Evolutionary conservation across 2,329 filamentous ascomycete species (phyloP), one percentile per base, ranked within the genome.

Genomic region (Penicillium psychrosexuale): DNA sequence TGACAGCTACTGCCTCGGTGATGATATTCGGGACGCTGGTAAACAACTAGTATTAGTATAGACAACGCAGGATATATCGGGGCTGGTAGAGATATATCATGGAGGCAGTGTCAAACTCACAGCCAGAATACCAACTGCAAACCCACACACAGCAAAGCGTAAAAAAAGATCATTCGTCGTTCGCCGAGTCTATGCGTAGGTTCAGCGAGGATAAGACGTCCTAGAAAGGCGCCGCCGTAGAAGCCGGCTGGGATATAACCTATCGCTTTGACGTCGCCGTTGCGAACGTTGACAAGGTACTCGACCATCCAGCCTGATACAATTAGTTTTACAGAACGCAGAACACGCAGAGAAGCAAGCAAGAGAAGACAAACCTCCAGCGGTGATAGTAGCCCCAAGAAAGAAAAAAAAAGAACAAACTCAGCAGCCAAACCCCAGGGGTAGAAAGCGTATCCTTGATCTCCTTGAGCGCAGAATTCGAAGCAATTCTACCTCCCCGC

Each of bases 351-450:
- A 6, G 6, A 9, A n/a, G 11, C 1, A 7, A 7, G 0, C 24
- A 24, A 24, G 22, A 24, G 22, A 17, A 22, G 8, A 53, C 65
- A 31, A 61, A 68, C 76, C 76, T 11, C 66, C 61, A 22, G 82
- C 80, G 0, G 84, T 87, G 2, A 84, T 77, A 1, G 65, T 67
- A 0, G 78, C 79, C 0, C 85, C 84, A 0, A 87, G 72, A 48
- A 82, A 81, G 66, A 86, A 85, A 70, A 87, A 87, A 87, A 71
- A 83, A 87, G 67, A 85, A 87, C 2, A 84, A 51, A 46, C 83
- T 83, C 3, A 87, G 64, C 0, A 84, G 66, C 81, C 84, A 87
- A 3, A 87, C 65, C 4, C 57, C 54, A 0, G 62, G 61, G 0
- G 55, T 57, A 2, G 51, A 44, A 8, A 69, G 57, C 0, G 63